Evolutionary conservation across 73 alveolate genomes (phyloP).

Genomic region (Blepharisma japonicum): DNA sequence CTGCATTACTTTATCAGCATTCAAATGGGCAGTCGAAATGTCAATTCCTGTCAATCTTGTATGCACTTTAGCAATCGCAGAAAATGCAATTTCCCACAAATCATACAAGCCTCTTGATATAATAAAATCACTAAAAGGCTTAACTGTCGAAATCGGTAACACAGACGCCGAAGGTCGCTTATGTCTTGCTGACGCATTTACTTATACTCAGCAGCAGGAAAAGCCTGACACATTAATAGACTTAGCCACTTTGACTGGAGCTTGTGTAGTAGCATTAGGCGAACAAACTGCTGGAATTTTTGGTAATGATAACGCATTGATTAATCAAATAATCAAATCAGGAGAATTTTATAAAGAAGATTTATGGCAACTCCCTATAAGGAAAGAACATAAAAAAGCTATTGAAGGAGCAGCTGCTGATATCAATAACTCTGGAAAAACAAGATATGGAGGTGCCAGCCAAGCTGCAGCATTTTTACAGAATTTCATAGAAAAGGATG

Average conservation of each 20-base stretch:
- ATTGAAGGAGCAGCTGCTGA: conserved; percentile 60
- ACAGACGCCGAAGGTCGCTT: conserved; percentile 67
- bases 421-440: conserved; percentile 46
- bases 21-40: conserved; percentile 70
- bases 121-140: conserved; percentile 68
- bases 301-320: conserved; percentile 63
- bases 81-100: conserved; percentile 67
- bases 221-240: conserved; percentile 63
- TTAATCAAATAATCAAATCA: conserved; percentile 42
- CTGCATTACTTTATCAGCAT: conserved; percentile 75
- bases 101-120: conserved; percentile 80
- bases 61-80: conserved; percentile 83
- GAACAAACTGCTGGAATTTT: conserved; percentile 61
- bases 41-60: conserved; percentile 59
- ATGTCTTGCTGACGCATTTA: conserved; percentile 78
- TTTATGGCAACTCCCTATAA: conserved; percentile 77
- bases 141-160: conserved; percentile 69
- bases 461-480: conserved; percentile 80
- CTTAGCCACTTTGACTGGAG: conserved; percentile 83
- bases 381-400: conserved; percentile 65
- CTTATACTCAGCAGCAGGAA: conserved; percentile 61
- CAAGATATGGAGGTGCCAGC: conserved; percentile 76
- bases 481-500: conserved; percentile 66
- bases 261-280: conserved; percentile 86
- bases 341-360: conserved; percentile 68